Percentiles rank a stretch among this genome's conserved stretches.
Evolutionary conservation across 257 asterid genomes (phyloP).

Genomic region (Scutellaria minor): DNA sequence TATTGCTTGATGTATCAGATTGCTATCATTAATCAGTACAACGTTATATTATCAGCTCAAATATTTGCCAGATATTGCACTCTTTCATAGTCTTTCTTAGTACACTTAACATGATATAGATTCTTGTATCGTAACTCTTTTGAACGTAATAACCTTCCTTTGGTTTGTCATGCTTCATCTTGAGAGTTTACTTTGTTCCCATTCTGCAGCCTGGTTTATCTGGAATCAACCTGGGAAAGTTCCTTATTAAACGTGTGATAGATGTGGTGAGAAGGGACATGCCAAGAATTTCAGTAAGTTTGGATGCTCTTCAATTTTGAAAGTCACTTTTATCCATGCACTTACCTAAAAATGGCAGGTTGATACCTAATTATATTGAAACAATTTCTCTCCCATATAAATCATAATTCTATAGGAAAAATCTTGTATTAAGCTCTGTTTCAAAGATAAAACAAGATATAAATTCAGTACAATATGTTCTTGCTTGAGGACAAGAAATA

Average conservation of each 20-base stretch:
- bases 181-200: slow-evolving; percentile 24
- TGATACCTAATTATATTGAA: background rate
- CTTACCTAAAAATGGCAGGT: slow-evolving; percentile 3
- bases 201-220: slow-evolving; percentile 89
- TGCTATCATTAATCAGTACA: slow-evolving; percentile 1
- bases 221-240: slow-evolving; percentile 93
- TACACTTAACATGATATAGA: slow-evolving; percentile 22
- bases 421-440: slow-evolving; percentile 11
- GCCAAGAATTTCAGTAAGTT: slow-evolving; percentile 79
- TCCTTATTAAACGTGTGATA: slow-evolving; percentile 91
- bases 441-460: background rate
- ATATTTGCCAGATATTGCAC: slow-evolving; percentile 11
- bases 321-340: background rate
- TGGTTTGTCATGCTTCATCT: slow-evolving; percentile 20
- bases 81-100: background rate
- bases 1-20: slow-evolving; percentile 1
- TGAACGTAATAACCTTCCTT: slow-evolving; percentile 8
- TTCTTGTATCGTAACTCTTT: background rate
- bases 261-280: slow-evolving; percentile 91
- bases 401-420: slow-evolving; percentile 9
- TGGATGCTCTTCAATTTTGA: background rate
- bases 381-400: slow-evolving; percentile 22
- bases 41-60: background rate
- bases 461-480: background rate
- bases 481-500: slow-evolving; percentile 3